These are phyloP conservation scores for Rhododendron williamsianum DNA, from an alignment of 148 eudicot species.

Conservation along the genomic window DNA sequence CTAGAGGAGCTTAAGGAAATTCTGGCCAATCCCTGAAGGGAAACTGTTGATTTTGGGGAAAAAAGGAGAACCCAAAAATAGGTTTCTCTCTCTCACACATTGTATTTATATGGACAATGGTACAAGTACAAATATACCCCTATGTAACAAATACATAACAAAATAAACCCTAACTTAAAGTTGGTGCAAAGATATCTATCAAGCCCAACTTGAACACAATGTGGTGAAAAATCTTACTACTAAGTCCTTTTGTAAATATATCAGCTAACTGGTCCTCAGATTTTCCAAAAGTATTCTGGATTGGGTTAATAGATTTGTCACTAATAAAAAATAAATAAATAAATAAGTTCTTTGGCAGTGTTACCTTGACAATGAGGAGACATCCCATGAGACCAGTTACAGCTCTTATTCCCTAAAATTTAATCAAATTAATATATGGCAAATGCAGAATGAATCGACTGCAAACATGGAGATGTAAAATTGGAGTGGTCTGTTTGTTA, in stretches of 20 bases:
- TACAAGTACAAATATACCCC: too few relatives aligned
- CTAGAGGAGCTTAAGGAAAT: background rate
- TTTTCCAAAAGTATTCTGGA: background rate
- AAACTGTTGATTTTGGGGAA: background rate
- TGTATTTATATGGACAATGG: too few relatives aligned
- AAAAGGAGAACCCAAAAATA: too few relatives aligned
- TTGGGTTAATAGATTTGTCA: background rate
- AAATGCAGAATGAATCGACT: background rate
- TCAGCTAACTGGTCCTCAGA: background rate
- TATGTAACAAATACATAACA: too few relatives aligned
- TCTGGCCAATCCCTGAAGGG: background rate
- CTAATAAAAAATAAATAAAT: background rate
- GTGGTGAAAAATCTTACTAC: too few relatives aligned
- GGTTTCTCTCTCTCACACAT: too few relatives aligned
- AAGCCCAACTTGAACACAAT: too few relatives aligned
- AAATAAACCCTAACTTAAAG: too few relatives aligned
- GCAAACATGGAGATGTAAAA: background rate
- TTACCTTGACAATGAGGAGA: constrained; percentile 92
- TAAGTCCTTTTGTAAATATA: too few relatives aligned
- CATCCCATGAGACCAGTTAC: constrained; percentile 93
- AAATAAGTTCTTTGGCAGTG: background rate
- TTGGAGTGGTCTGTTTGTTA: background rate
- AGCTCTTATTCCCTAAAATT: constrained; percentile 80
- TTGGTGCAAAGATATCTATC: too few relatives aligned
- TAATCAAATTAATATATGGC: constrained; percentile 9